Conservation (phyloP, 495 filamentous ascomycete genomes). For the Daldinia decipiens region DNA sequence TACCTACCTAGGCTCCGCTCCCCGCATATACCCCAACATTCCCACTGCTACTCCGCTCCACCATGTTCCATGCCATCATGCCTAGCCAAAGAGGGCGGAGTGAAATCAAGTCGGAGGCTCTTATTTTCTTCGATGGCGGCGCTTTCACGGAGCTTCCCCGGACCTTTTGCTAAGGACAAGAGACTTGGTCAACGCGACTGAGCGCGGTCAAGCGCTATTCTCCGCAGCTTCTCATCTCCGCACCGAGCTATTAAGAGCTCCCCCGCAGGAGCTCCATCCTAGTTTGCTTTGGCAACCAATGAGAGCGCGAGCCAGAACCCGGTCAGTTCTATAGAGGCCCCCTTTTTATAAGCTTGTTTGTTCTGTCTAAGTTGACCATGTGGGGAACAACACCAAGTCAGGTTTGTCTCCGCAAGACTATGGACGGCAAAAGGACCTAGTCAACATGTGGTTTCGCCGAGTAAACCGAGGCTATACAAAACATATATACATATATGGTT, state of each 20-base stretch:
- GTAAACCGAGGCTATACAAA: slow-evolving; percentile 5
- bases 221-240: slow-evolving; percentile 29
- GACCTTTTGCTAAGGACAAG: slow-evolving; percentile 22
- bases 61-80: neutral
- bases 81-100: neutral
- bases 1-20: slow-evolving; percentile 5
- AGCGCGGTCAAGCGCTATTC: neutral
- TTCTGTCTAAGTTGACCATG: slow-evolving; percentile 18
- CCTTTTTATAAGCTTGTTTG: slow-evolving; percentile 18
- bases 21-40: slow-evolving; percentile 37
- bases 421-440: slow-evolving; percentile 17
- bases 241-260: slow-evolving; percentile 21
- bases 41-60: slow-evolving; percentile 14
- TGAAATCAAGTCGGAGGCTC: neutral
- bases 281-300: slow-evolving; percentile 19
- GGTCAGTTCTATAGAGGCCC: neutral
- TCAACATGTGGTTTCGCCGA: slow-evolving; percentile 24
- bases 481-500: no score
- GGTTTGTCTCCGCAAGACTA: slow-evolving; percentile 22
- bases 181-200: neutral
- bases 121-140: slow-evolving; percentile 18
- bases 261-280: slow-evolving; percentile 31
- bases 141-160: slow-evolving; percentile 44
- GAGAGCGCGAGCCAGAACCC: neutral
- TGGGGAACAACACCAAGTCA: slow-evolving; percentile 25